Conservation (phyloP, 768 basidiomycete genomes). For the Wakefieldia striispora region DNA sequence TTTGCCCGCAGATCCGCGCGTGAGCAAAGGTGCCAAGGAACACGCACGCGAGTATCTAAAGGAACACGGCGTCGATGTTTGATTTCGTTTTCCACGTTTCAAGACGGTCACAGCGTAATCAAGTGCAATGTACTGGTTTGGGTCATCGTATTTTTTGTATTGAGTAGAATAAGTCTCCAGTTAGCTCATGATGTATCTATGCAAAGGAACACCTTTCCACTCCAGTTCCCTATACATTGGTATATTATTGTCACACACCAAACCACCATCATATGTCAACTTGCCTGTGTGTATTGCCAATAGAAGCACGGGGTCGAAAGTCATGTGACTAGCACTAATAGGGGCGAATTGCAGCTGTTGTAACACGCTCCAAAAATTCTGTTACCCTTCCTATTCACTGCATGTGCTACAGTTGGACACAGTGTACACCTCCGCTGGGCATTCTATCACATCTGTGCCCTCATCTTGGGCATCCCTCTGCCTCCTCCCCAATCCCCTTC, state of each 20-base stretch:
- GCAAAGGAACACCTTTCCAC: too few relatives aligned
- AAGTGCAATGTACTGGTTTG: too few relatives aligned
- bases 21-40: constrained; percentile 47
- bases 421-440: constrained; percentile 70
- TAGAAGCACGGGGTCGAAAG: too few relatives aligned
- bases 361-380: too few relatives aligned
- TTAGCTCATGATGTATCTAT: constrained; percentile 2
- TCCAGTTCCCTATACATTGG: too few relatives aligned
- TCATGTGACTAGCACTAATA: too few relatives aligned
- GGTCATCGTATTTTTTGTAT: neutral
- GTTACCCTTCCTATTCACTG: too few relatives aligned
- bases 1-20: constrained; percentile 39
- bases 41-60: constrained; percentile 44
- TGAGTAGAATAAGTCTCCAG: neutral
- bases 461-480: constrained; percentile 55
- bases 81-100: neutral
- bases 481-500: constrained; percentile 37
- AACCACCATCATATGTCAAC: too few relatives aligned
- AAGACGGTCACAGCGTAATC: too few relatives aligned
- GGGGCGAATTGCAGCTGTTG: too few relatives aligned
- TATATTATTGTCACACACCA: too few relatives aligned
- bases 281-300: too few relatives aligned
- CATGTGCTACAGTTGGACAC: constrained; percentile 55
- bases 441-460: constrained; percentile 48
- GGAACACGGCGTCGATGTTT: constrained; percentile 23